These are phyloP conservation scores for Rugonectria rugulosa DNA, from an alignment of 2,329 filamentous ascomycete species.

Conservation along the genomic window DNA sequence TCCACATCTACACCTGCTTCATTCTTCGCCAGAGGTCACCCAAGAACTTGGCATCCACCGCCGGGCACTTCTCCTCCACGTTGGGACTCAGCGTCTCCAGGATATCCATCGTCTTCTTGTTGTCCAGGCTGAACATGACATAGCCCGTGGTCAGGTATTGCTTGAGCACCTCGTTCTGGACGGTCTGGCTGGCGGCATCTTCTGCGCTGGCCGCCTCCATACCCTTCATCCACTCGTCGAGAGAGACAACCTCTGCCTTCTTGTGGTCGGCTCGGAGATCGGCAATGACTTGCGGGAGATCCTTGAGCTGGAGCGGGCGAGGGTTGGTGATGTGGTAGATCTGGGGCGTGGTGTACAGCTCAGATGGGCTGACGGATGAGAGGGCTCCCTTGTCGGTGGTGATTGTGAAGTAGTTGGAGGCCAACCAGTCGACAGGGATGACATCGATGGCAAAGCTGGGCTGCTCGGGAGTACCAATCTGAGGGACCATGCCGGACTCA, in stretches of 20 bases:
- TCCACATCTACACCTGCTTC: slow-evolving; percentile 29
- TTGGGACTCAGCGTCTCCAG: slow-evolving; percentile 29
- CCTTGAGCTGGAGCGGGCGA: slow-evolving; percentile 30
- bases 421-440: slow-evolving; percentile 36
- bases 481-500: slow-evolving; percentile 33
- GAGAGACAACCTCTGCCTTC: slow-evolving; percentile 20
- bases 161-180: slow-evolving; percentile 30
- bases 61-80: slow-evolving; percentile 26
- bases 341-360: slow-evolving; percentile 16
- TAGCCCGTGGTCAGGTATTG: slow-evolving; percentile 33
- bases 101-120: slow-evolving; percentile 24
- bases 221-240: slow-evolving; percentile 28
- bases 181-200: slow-evolving; percentile 24
- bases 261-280: slow-evolving; percentile 23
- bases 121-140: slow-evolving; percentile 37
- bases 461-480: slow-evolving; percentile 28
- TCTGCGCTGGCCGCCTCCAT: slow-evolving; percentile 20
- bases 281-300: slow-evolving; percentile 31
- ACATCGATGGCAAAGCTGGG: slow-evolving; percentile 35
- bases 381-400: slow-evolving; percentile 25
- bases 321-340: slow-evolving; percentile 37
- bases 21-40: slow-evolving; percentile 24
- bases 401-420: slow-evolving; percentile 27
- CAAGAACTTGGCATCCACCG: slow-evolving; percentile 29
- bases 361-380: background rate